phyloP scores from a whole-genome alignment of 225 moss, liverwort and hornwort species.

The Antitrichia curtipendula region DNA sequence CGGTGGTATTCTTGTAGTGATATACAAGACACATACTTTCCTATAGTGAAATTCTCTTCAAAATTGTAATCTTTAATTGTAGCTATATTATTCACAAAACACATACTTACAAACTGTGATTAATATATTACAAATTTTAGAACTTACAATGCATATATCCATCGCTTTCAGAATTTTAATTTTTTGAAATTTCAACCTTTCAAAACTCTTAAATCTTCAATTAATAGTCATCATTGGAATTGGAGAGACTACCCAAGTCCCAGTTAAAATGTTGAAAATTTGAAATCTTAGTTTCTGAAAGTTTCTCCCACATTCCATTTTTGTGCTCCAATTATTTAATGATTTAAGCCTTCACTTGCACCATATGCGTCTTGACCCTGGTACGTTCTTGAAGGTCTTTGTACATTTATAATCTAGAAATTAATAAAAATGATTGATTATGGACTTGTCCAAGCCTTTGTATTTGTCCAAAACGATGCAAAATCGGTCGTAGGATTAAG shows the following conservation, averaged over 20 bases:
- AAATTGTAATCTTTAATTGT: too few species aligned
- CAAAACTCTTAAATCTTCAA: neutral
- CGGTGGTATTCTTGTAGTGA: neutral
- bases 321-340: neutral
- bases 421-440: neutral
- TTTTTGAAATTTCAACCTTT: neutral
- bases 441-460: rapidly evolving
- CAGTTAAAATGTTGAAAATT: neutral
- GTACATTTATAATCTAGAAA: neutral
- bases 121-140: too few species aligned
- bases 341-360: neutral
- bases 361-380: neutral
- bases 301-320: neutral
- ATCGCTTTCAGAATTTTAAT: neutral
- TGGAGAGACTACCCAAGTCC: rapidly evolving
- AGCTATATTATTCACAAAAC: too few species aligned
- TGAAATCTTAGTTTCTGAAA: neutral
- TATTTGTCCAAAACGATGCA: neutral
- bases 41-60: too few species aligned
- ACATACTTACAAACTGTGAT: neutral
- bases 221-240: neutral
- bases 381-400: neutral
- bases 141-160: neutral
- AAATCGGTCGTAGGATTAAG: neutral
- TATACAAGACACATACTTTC: too few species aligned